A percentile compares a stretch with the other conserved stretches of the same genome.
Conservation (phyloP, 2,329 filamentous ascomycete genomes). For the Rutstroemia sp. region DNA sequence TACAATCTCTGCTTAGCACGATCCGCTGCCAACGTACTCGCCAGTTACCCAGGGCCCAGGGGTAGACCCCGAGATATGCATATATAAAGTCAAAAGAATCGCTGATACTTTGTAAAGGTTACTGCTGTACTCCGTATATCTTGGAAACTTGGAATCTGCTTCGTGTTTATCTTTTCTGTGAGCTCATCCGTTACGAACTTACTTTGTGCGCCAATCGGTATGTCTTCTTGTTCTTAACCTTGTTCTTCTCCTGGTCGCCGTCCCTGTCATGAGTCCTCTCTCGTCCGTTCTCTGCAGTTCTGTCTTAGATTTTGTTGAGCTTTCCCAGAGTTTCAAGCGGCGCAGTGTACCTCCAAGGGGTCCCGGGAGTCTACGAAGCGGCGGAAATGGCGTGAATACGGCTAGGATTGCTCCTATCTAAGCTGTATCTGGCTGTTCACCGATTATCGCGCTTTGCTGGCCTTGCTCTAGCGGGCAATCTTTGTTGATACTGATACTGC, state of each 20-base stretch:
- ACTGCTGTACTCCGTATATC: too few species aligned
- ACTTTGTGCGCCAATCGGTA: neutral
- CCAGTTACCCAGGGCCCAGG: too few species aligned
- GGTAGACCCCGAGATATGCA: too few species aligned
- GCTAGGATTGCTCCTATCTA: neutral
- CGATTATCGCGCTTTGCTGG: constrained; percentile 4
- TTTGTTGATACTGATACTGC: neutral
- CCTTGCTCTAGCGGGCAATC: neutral
- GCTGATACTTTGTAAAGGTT: too few species aligned
- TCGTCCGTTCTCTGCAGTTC: neutral
- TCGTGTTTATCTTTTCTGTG: too few species aligned
- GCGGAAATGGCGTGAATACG: neutral
- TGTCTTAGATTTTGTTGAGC: neutral
- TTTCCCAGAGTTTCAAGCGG: neutral
- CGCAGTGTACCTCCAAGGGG: neutral
- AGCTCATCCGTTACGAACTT: too few species aligned
- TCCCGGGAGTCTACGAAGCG: neutral
- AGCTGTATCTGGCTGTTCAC: neutral
- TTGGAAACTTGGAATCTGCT: neutral
- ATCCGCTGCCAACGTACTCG: too few species aligned
- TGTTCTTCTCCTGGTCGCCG: neutral
- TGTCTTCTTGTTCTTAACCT: neutral
- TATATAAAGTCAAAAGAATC: too few species aligned
- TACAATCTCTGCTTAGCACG: neutral
- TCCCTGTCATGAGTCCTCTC: too few species aligned